Base-by-base conservation (phyloP, 2,329 filamentous ascomycete species). In the Septoria petroselini region DNA sequence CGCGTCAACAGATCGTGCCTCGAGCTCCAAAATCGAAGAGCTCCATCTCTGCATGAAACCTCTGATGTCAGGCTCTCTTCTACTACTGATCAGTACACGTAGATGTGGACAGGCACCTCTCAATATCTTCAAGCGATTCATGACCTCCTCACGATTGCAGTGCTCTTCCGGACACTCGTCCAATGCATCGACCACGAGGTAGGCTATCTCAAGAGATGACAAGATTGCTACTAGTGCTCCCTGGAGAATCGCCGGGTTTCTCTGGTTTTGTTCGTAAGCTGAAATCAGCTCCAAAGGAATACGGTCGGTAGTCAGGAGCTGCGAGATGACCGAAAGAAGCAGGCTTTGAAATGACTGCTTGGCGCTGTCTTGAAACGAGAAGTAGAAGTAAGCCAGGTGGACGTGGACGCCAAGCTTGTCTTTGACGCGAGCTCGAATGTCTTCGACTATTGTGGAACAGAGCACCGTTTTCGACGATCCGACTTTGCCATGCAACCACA, bases 391-490 rank as follows among this genome's bases (percentile, higher is more conserved):
- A 2, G 33, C 48, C 7, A 44, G 18, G n/a, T n/a, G n/a, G n/a
- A n/a, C n/a, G n/a, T n/a, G 2, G 40, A 19, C 23, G 30, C 27
- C 6, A 4, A 17, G 11, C n/a, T 25, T 34, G 23, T 21, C 12
- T 30, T 30, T 15, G 12, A 33, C n/a, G 14, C 18, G 15, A 25
- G n/a, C 8, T 15, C 15, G 6, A 8, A 44, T 21, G 18, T 58
- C 40, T 15, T 54, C 48, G 11, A 61, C 51, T 18, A 52, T 46
- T 1, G 52, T 53, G 2, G 58, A 62, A 43, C 41, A 53, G 3
- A 62, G 46, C 11, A 60, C 37, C 8, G 58, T 62, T 50, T 62
- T 62, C 6, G 58, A 58, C 34, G 55, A 58, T 6, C 60, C 60
- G 30, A 55, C 40, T 25, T 48, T 55, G 25, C 60, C 60, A 31